Percentiles rank a stretch among this genome's conserved stretches.
phyloP scores from a whole-genome alignment of 129 eudicot genomes.

The Rutidosis leptorrhynchoides region DNA sequence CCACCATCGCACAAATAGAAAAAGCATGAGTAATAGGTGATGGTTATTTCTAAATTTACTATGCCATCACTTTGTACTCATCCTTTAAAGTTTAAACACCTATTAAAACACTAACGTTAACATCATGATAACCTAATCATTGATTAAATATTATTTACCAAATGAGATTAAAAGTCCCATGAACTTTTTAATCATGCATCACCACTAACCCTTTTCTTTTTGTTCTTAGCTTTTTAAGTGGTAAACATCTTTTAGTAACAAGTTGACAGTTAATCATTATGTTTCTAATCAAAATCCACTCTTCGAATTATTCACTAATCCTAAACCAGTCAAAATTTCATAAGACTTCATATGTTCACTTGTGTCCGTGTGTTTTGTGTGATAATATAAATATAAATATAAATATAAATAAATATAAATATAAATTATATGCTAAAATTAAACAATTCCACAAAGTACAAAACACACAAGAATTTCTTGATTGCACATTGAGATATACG shows the following conservation, averaged over 20 bases:
- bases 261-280: slow-evolving; percentile 27
- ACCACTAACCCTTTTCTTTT: slow-evolving; percentile 18
- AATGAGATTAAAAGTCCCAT: slow-evolving; percentile 20
- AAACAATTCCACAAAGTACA: not conserved
- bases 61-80: not conserved
- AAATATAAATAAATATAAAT: no score
- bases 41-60: not conserved
- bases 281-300: slow-evolving; percentile 32
- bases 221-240: slow-evolving; percentile 23
- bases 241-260: slow-evolving; percentile 24
- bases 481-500: not conserved
- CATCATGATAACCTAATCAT: slow-evolving; percentile 21
- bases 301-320: not conserved
- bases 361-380: not conserved
- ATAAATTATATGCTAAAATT: not conserved
- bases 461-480: not conserved
- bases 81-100: not conserved
- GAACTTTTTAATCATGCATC: slow-evolving; percentile 29
- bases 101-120: not conserved
- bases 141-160: slow-evolving; percentile 14
- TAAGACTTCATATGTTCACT: slow-evolving; percentile 19
- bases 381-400: no score
- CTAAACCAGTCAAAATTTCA: slow-evolving; percentile 17
- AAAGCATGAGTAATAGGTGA: not conserved
- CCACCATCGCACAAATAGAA: no score